A percentile compares a stretch with the other conserved stretches of the same genome.
Conservation (phyloP, 1,139 yeast species). For the Lizanozyma gosingica region DNA sequence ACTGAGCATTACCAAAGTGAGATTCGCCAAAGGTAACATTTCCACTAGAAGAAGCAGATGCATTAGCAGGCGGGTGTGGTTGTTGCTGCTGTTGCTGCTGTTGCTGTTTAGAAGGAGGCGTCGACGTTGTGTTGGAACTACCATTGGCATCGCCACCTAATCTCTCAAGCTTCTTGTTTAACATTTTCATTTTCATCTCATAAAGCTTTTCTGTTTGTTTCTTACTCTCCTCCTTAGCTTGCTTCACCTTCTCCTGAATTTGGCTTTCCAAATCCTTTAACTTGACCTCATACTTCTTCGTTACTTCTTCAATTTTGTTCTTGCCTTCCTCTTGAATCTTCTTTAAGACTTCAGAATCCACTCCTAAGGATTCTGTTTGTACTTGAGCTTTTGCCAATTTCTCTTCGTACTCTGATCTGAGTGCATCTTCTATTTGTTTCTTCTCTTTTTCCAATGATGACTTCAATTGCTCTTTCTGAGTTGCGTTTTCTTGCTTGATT, state of each 20-base stretch:
- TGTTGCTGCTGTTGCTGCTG: neutral
- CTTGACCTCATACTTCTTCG: neutral
- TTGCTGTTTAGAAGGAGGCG: no score
- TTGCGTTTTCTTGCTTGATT: neutral
- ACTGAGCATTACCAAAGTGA: no score
- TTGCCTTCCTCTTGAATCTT: no score
- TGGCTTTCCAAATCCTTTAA: neutral
- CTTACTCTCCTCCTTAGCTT: neutral
- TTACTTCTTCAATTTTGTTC: neutral
- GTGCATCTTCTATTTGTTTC: neutral
- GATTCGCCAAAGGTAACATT: no score
- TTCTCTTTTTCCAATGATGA: neutral
- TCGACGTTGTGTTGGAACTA: no score
- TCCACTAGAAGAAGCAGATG: neutral
- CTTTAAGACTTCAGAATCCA: neutral
- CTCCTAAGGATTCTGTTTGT: neutral
- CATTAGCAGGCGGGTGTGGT: neutral
- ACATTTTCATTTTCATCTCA: constrained; percentile 20
- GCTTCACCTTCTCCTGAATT: neutral
- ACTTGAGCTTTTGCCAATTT: neutral
- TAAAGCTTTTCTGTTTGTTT: constrained; percentile 10
- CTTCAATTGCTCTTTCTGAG: neutral
- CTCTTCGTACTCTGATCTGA: no score
- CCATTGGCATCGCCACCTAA: no score
- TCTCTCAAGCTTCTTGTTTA: constrained; percentile 20